A percentile compares a stretch with the other conserved stretches of the same genome.
Conservation (phyloP, 139 green algal species). For the Tetraselmis striata region DNA sequence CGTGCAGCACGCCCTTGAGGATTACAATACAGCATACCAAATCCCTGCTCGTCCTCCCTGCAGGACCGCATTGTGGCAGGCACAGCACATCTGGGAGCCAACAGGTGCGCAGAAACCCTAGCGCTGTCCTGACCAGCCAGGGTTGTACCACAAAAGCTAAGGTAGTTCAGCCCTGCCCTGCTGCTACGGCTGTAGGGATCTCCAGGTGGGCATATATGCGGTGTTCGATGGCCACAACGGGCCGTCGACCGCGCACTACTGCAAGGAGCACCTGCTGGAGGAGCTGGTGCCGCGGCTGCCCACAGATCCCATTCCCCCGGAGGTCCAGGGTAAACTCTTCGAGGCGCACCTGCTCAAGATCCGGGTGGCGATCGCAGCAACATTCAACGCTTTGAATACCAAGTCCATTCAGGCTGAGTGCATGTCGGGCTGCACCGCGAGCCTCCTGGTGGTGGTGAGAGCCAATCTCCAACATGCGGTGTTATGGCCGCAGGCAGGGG, state of each 20-base stretch:
- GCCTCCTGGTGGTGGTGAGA: neutral
- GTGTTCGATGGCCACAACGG: neutral
- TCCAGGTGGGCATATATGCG: neutral
- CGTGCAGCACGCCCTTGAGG: no score
- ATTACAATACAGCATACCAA: no score
- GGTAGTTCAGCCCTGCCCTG: no score
- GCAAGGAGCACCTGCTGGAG: neutral
- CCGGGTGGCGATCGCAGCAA: neutral
- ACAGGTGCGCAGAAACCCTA: no score
- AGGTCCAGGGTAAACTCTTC: neutral
- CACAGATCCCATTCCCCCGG: neutral
- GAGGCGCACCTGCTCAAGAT: neutral
- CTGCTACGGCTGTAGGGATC: neutral
- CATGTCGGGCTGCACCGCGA: neutral
- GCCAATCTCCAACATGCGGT: no score
- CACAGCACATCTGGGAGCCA: no score
- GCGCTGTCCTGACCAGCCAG: no score
- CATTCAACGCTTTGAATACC: neutral
- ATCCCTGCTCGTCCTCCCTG: no score
- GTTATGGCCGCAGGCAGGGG: no score
- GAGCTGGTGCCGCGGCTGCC: neutral
- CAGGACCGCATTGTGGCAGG: no score
- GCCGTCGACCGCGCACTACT: neutral
- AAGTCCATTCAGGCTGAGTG: neutral
- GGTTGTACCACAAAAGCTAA: no score